Base-by-base conservation (phyloP, 78 protist species). In the Bodo saltans region DNA sequence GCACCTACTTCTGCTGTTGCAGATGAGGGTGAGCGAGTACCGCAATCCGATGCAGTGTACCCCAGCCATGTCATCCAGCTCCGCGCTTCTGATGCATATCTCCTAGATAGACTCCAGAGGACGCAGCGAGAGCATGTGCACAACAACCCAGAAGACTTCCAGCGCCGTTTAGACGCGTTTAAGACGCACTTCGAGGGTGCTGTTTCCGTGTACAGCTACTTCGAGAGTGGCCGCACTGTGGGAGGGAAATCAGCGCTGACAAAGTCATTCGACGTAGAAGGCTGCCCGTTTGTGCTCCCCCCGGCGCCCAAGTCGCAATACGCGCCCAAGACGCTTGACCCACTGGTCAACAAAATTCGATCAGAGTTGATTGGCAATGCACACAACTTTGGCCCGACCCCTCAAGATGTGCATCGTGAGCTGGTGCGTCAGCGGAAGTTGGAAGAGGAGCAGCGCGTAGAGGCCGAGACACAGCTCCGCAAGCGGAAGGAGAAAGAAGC, bases 61-160 rank as follows among this genome's bases (percentile, higher is more conserved):
- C 89, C 93, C 0, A 88, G 83, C 35, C 47, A 32, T 1, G 82
- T 87, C 38, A 0, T 90, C 40, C 41, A 37, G 21, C 79, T 85
- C 38, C 67, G 73, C 47, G 82, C 87, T 8, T 0, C 47, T 11
- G 92, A 89, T 78, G 34, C 0, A 23, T 72, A 33, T 27, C 83
- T 90, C 74, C 37, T 33, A 40, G 88, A 41, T 32, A 33, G 84
- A n/a, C 70, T 83, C 42, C 27, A 37, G 70, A 17, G 0, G 17
- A n/a, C 74, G 35, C 2, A 0, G 33, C 35, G 11, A 26, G 37
- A 39, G 76, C 78, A 73, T n/a, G 12, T 39, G 47, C 78, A 73
- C 53, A 73, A 73, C 53, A 73, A 2, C 53, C 78, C 78, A n/a
- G n/a, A 11, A 12, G 78, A 2, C 34, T 73, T 73, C 53, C 78